Conservation (phyloP, 2,329 filamentous ascomycete genomes). For the Ampelomyces quisqualis region DNA sequence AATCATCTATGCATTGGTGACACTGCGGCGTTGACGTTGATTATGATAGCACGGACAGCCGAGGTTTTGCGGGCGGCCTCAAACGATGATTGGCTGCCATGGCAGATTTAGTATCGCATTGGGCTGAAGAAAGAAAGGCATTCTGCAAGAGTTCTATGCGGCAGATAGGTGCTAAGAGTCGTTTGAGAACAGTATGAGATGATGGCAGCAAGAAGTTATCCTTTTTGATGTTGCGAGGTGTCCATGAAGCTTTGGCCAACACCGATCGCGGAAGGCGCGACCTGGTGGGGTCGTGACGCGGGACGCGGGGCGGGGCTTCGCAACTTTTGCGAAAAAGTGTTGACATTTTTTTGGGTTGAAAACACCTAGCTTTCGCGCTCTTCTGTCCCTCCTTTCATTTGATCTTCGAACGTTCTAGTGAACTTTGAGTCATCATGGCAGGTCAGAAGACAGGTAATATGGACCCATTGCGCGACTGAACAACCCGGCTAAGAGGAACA, state of each 20-base stretch:
- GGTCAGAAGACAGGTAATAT: constrained; percentile 43
- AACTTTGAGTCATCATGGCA: constrained; percentile 29
- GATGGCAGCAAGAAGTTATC: background rate
- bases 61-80: background rate
- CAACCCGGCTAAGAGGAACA: constrained; percentile 19
- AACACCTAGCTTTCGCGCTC: background rate
- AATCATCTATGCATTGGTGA: background rate
- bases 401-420: background rate
- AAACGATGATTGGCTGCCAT: background rate
- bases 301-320: constrained; percentile 6
- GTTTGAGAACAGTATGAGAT: too few species aligned
- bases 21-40: background rate
- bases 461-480: background rate
- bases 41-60: background rate
- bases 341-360: constrained; percentile 14
- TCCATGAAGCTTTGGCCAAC: constrained; percentile 4
- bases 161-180: too few species aligned
- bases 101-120: too few species aligned
- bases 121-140: background rate
- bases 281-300: constrained; percentile 16
- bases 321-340: constrained; percentile 16
- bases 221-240: background rate
- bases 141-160: too few species aligned
- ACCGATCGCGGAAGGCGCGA: constrained; percentile 16
- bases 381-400: constrained; percentile 1